These are phyloP conservation scores for Pelagomonas calceolata DNA, from an alignment of 108 stramenopile genomes.

Conservation along the genomic window DNA sequence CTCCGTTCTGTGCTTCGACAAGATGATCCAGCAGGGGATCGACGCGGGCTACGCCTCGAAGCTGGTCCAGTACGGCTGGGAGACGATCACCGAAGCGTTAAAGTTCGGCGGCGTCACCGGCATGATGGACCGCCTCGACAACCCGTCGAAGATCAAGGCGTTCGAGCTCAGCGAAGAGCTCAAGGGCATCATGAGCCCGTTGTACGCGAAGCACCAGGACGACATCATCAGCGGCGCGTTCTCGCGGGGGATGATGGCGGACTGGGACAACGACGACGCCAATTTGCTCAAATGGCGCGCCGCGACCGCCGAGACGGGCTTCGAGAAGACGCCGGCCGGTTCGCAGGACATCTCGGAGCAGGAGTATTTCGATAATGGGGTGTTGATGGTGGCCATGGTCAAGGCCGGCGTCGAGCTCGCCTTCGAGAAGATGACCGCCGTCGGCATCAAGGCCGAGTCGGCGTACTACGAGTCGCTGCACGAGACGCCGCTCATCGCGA, in stretches of 20 bases:
- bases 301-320: not conserved
- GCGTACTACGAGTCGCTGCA: not conserved
- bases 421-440: not conserved
- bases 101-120: not conserved
- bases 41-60: not conserved
- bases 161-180: not conserved
- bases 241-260: not conserved
- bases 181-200: not conserved
- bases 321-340: not conserved
- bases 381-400: not conserved
- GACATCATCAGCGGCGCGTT: not conserved
- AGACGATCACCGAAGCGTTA: not conserved
- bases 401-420: slow-evolving; percentile 1
- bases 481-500: slow-evolving; percentile 1
- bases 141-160: not conserved
- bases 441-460: not conserved
- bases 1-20: not conserved
- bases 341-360: not conserved
- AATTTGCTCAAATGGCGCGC: not conserved
- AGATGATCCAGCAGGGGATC: not conserved
- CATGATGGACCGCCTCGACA: slow-evolving; percentile 3
- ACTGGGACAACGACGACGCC: not conserved
- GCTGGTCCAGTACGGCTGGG: slow-evolving; percentile 1
- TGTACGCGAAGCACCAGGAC: not conserved
- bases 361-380: not conserved